Conservation (phyloP, 2,329 filamentous ascomycete species). For the Colletotrichum tanaceti region DNA sequence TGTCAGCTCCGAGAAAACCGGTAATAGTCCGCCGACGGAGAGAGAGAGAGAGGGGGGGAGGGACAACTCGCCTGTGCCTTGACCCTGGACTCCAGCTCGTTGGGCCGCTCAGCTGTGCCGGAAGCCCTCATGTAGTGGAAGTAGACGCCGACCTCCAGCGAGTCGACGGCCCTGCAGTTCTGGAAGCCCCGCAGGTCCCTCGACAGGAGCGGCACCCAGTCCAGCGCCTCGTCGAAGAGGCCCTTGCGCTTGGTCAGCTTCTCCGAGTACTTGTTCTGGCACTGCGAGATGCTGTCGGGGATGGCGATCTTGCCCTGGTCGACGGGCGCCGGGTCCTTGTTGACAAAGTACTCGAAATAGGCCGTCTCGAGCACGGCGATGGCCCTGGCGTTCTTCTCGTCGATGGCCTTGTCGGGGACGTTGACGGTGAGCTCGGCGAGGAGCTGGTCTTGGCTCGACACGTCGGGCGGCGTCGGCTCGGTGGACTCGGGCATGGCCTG, state of each 20-base stretch:
- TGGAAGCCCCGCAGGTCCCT: slow-evolving; percentile 24
- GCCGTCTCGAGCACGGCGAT: slow-evolving; percentile 35
- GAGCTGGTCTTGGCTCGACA: slow-evolving; percentile 13
- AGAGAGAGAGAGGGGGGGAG: accelerated
- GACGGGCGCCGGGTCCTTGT: slow-evolving; percentile 24
- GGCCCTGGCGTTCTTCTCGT: slow-evolving; percentile 10
- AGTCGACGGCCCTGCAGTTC: slow-evolving; percentile 22
- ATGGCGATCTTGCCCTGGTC: slow-evolving; percentile 20
- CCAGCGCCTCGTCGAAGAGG: neutral
- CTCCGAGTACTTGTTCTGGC: slow-evolving; percentile 9
- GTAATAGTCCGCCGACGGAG: too few species aligned
- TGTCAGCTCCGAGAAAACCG: neutral
- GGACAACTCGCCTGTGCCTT: slow-evolving; percentile 23
- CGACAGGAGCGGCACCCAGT: slow-evolving; percentile 22
- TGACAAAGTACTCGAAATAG: slow-evolving; percentile 36
- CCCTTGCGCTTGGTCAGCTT: slow-evolving; percentile 1
- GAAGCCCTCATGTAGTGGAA: slow-evolving; percentile 38
- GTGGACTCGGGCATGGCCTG: slow-evolving; percentile 26
- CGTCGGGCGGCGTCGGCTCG: slow-evolving; percentile 20
- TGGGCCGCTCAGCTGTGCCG: slow-evolving; percentile 4
- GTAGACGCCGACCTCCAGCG: slow-evolving; percentile 29
- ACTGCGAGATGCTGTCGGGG: slow-evolving; percentile 8
- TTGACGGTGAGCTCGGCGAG: slow-evolving; percentile 27
- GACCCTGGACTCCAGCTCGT: slow-evolving; percentile 26
- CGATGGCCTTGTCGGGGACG: slow-evolving; percentile 14